Percentiles rank a stretch among this genome's conserved stretches.
Conservation (phyloP, 768 basidiomycete genomes). For the Mrakia frigida region DNA sequence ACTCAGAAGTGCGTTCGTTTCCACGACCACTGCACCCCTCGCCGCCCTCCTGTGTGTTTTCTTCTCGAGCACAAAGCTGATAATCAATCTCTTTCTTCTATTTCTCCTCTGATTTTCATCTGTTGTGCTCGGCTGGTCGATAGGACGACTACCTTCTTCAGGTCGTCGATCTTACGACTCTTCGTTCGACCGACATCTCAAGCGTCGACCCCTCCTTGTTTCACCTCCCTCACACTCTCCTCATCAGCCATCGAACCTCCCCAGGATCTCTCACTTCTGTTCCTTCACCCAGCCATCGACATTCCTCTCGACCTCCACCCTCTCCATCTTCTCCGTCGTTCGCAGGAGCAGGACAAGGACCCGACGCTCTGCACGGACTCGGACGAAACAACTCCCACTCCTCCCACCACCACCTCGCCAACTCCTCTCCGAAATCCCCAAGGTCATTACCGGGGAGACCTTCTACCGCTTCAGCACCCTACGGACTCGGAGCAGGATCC, state of each 20-base stretch:
- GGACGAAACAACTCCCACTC: not conserved
- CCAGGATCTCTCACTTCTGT: constrained; percentile 28
- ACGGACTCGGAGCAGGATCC: constrained; percentile 19
- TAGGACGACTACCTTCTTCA: constrained; percentile 10
- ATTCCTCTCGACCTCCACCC: not conserved
- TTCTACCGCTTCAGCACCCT: not conserved
- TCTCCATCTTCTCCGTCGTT: constrained; percentile 1
- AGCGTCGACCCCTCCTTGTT: constrained; percentile 68
- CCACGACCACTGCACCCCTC: too few relatives aligned
- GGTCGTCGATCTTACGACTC: not conserved
- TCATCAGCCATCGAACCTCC: constrained; percentile 12
- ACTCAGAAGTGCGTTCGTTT: not conserved
- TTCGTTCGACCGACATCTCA: constrained; percentile 63
- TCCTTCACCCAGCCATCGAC: not conserved
- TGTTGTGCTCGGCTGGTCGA: not conserved
- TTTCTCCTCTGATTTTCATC: not conserved
- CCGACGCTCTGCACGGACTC: not conserved
- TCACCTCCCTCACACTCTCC: constrained; percentile 10
- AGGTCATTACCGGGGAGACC: not conserved
- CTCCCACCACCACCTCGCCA: not conserved
- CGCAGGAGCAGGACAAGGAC: not conserved
- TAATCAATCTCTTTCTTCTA: too few relatives aligned
- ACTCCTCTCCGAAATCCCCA: not conserved
- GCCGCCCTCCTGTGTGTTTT: not conserved
- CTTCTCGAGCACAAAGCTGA: not conserved